Base-by-base conservation (phyloP, 78 protist species). In the Emiliania huxleyi region DNA sequence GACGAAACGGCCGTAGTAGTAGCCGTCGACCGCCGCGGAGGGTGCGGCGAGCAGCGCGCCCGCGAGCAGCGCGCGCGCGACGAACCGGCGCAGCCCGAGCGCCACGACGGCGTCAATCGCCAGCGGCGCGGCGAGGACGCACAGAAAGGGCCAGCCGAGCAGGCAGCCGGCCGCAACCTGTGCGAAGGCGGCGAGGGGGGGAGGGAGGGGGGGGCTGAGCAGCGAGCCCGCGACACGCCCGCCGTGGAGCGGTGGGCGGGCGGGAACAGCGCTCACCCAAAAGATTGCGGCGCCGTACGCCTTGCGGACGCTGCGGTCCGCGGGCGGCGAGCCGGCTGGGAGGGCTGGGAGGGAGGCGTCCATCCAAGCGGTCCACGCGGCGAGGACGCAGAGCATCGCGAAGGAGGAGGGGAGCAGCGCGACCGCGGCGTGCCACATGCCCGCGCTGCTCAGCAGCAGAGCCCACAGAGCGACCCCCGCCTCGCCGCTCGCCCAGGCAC, bases 131-230 rank as follows among this genome's bases (percentile, higher is more conserved):
- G 90, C 91, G 8, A 94, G 29, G 42, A 94, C 94, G 25, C 83
- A 92, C 48, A 92, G 90, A 55, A 97, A 97, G 38, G 98, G 98
- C 98, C 98, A 97, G 22, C 95, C 98, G 26, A 96, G 42, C 21
- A 97, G 90, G 29, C 93, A 94, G 40, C 91, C 88, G 22, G 35
- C 52, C 6, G 95, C 96, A 56, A 95, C 56, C 33, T 46, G 37
- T n/a, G 91, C 77, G 23, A 96, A 92, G 73, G 73, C 73, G 35
- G n/a, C n/a, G n/a, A n/a, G n/a, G n/a, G n/a, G n/a, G n/a, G n/a
- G n/a, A n/a, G n/a, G n/a, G n/a, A n/a, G n/a, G n/a, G n/a, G n/a
- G n/a, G n/a, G n/a, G n/a, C n/a, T n/a, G n/a, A n/a, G n/a, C n/a
- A n/a, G n/a, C n/a, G n/a, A n/a, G n/a, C n/a, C n/a, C 62, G 15